Base-by-base conservation (phyloP, 2,329 filamentous ascomycete genomes). In the Monosporascus sp. region DNA sequence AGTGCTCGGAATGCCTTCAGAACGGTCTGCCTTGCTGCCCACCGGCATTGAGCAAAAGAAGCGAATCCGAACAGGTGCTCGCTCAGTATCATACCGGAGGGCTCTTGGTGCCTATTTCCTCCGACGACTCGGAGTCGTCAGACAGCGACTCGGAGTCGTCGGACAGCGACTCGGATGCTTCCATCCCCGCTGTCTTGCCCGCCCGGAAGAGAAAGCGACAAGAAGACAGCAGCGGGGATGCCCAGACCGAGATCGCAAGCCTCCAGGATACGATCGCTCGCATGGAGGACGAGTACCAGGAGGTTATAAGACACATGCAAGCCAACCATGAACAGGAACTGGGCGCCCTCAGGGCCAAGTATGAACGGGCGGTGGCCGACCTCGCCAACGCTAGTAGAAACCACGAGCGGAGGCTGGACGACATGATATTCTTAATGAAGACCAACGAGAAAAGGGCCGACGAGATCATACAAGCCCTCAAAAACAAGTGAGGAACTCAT, bases 171-270 rank as follows among this genome's bases (percentile, higher is more conserved):
- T 50, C 48, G 22, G 20, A 41, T 22, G 14, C 37, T 3, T 50
- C 48, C n/a, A 50, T 50, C 6, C 48, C 48, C 17, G 48, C 48
- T 27, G 48, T 50, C 17, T 8, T 50, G 40, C 48, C 48, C 17
- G 14, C 20, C 26, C 48, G 37, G 11, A 50, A 50, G 48, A 50
- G 48, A 38, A 41, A 50, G 22, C 11, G 48, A 8, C 20, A 37
- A 40, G 47, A 49, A 17, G 27, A 35, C 19, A 40, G 37, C 9
- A 9, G 3, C n/a, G 6, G 24, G 22, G 43, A 17, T 24, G 17
- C 20, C 43, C 16, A 31, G 9, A 3, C 7, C 40, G 48, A 50
- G 26, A 22, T 16, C 16, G 48, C 48, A 8, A 19, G 16, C 8
- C 22, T 50, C 19, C 40, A 19, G 11, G 37, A 26, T 17, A 41